These are phyloP conservation scores for Asterella californica DNA, from an alignment of 225 moss, liverwort and hornwort species.

Conservation along the genomic window DNA sequence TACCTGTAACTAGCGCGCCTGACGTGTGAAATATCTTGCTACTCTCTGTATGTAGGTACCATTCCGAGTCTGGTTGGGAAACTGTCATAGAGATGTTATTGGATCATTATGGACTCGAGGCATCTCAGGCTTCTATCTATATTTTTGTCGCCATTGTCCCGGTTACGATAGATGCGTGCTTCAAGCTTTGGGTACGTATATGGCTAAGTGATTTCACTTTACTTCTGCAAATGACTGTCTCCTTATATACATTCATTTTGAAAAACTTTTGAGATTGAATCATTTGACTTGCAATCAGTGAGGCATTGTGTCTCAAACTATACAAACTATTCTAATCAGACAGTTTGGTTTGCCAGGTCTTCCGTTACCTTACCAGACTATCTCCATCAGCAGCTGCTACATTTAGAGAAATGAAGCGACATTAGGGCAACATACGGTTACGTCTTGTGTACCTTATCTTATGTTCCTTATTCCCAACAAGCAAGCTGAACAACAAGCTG, in stretches of 20 bases:
- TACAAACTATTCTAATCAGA: neutral
- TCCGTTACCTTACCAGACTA: conserved; percentile 46
- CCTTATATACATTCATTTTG: neutral
- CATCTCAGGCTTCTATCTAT: conserved; percentile 63
- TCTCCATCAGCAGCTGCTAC: conserved; percentile 56
- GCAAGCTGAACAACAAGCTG: neutral
- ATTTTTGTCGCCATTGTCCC: conserved; percentile 94
- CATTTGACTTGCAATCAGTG: neutral
- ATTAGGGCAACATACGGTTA: conserved; percentile 29
- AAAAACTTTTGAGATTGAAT: neutral
- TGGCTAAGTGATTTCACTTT: neutral
- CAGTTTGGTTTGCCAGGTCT: conserved; percentile 29
- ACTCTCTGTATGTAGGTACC: conserved; percentile 52
- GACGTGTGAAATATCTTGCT: neutral
- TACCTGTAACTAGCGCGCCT: neutral
- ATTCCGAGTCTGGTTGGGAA: conserved; percentile 96
- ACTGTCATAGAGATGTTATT: conserved; percentile 87
- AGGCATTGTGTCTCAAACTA: neutral
- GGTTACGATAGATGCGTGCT: conserved; percentile 95
- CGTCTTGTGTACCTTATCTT: neutral
- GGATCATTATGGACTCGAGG: conserved; percentile 93
- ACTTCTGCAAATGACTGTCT: neutral
- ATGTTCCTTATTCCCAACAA: neutral
- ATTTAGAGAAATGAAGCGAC: conserved; percentile 58
- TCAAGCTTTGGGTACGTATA: conserved; percentile 87